Evolutionary conservation across 176 grass and related monocot species (phyloP).

Genomic region (Coix lacrymajobi): DNA sequence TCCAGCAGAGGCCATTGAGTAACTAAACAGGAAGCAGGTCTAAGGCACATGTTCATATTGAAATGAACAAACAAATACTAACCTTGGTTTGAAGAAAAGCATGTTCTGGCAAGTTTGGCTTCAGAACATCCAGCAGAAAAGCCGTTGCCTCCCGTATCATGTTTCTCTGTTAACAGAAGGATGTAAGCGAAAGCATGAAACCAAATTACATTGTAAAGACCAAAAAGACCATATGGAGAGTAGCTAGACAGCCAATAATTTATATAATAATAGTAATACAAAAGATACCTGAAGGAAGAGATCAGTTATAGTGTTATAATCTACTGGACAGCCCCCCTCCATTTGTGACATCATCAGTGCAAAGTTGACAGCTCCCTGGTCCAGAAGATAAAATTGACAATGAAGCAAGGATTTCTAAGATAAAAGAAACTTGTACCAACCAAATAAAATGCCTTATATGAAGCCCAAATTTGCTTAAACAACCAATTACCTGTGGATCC

Average conservation of each 20-base stretch:
- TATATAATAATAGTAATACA: no score
- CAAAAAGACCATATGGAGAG: background rate
- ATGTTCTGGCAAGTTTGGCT: constrained; percentile 88
- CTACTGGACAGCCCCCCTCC: constrained; percentile 89
- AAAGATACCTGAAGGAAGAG: constrained; percentile 85
- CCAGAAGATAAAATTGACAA: background rate
- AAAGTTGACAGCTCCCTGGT: constrained; percentile 93
- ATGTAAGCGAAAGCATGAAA: constrained; percentile 4
- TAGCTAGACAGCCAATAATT: background rate
- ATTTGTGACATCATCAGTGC: constrained; percentile 99
- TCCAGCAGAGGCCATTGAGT: constrained; percentile 7
- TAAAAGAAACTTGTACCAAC: no score
- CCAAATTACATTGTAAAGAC: background rate
- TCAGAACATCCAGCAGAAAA: constrained; percentile 92
- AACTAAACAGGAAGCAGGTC: background rate
- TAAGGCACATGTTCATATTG: background rate
- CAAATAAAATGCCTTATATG: no score
- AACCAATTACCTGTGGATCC: constrained; percentile 81
- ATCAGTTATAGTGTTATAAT: constrained; percentile 95
- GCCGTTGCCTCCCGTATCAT: constrained; percentile 93
- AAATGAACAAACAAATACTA: background rate
- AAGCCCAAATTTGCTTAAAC: background rate
- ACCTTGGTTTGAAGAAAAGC: constrained; percentile 97
- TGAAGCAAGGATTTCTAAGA: background rate
- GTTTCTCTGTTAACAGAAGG: constrained; percentile 54